These are phyloP conservation scores for Candida suzukii DNA, from an alignment of 805 yeast species.

Conservation along the genomic window DNA sequence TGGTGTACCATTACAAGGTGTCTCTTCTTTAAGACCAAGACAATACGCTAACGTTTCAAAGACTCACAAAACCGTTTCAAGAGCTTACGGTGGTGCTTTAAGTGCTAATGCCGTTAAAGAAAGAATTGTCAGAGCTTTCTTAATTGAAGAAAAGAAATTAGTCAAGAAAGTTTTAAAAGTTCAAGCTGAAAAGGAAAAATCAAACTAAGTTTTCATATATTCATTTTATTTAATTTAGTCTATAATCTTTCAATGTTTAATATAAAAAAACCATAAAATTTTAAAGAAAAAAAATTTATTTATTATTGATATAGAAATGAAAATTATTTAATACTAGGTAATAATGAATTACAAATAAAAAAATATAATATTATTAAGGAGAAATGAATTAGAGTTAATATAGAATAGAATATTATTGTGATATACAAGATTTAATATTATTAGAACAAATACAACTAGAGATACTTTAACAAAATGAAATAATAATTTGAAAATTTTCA, in stretches of 20 bases:
- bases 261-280: no score
- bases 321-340: no score
- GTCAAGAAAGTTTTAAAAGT: constrained; percentile 99
- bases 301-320: no score
- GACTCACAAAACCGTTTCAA: constrained; percentile 96
- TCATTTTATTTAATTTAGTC: not conserved
- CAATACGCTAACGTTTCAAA: constrained; percentile 91
- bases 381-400: no score
- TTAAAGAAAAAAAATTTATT: no score
- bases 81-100: constrained; percentile 99
- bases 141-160: constrained; percentile 99
- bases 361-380: no score
- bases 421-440: no score
- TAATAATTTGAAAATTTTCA: no score
- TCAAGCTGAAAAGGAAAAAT: constrained; percentile 78
- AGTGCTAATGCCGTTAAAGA: constrained; percentile 99
- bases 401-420: no score
- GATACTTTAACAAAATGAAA: no score
- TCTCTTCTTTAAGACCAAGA: constrained; percentile 97
- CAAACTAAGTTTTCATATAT: constrained; percentile 18
- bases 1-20: constrained; percentile 59
- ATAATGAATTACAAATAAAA: no score
- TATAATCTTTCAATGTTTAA: not conserved
- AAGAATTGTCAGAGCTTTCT: constrained; percentile 98
- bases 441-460: no score